Evolutionary conservation across 441 rosid species (phyloP).

Genomic region (Eutrema salsugineum): DNA sequence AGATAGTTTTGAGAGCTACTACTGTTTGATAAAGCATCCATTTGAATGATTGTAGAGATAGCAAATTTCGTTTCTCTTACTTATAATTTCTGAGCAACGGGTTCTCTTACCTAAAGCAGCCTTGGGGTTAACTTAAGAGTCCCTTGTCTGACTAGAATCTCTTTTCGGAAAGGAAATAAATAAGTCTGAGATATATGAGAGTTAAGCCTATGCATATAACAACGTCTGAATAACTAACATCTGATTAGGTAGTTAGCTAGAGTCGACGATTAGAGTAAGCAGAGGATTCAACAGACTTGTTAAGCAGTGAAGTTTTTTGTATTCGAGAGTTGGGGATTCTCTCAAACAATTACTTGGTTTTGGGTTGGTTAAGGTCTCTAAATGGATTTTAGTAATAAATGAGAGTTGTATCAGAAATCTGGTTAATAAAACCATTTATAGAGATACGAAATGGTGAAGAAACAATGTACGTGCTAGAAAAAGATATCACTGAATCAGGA

Average conservation of each 20-base stretch:
- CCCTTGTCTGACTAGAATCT: background rate
- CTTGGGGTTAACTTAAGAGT: background rate
- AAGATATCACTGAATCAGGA: conserved; percentile 18
- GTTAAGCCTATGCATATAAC: background rate
- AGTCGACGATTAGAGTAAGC: background rate
- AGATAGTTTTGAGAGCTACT: conserved; percentile 22
- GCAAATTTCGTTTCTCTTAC: conserved; percentile 3
- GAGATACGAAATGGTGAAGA: conserved; percentile 2
- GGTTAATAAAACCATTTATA: background rate
- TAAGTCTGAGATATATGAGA: background rate
- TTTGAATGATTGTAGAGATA: conserved; percentile 4
- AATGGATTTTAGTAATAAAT: background rate
- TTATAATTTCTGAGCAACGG: background rate
- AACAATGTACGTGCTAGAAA: conserved; percentile 6
- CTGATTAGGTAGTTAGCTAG: background rate
- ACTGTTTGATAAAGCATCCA: conserved; percentile 22
- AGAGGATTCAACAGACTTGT: background rate
- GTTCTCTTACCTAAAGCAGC: conserved; percentile 1
- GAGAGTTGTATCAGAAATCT: background rate
- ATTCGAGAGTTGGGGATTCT: background rate
- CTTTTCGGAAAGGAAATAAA: background rate
- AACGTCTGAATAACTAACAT: background rate
- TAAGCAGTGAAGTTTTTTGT: background rate
- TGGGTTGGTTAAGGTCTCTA: background rate
- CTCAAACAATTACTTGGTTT: background rate